A percentile compares a stretch with the other conserved stretches of the same genome.
Conservation (phyloP, 2,329 filamentous ascomycete species). For the Aspergillus alliaceus region DNA sequence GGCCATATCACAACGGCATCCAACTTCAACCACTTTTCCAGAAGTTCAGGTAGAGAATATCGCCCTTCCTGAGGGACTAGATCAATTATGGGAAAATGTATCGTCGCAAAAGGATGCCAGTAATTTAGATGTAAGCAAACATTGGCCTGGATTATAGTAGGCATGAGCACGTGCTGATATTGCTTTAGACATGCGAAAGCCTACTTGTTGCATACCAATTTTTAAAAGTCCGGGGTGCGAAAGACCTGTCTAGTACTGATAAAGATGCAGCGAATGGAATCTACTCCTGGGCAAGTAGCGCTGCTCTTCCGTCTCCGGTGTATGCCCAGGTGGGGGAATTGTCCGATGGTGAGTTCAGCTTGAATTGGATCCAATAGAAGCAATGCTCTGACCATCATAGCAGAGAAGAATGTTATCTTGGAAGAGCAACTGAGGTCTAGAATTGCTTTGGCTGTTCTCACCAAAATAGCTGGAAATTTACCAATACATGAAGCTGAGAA, state of each 20-base stretch:
- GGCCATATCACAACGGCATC: conserved; percentile 15
- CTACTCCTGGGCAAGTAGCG: conserved; percentile 32
- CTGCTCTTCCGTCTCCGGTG: conserved; percentile 32
- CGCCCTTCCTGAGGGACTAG: conserved; percentile 16
- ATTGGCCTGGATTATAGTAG: background rate
- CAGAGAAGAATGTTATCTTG: conserved; percentile 23
- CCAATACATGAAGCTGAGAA: conserved; percentile 21
- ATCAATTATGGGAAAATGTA: conserved; percentile 33
- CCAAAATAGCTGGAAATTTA: conserved; percentile 16
- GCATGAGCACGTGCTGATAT: background rate
- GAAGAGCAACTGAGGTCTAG: conserved; percentile 25
- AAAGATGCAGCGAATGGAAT: conserved; percentile 25
- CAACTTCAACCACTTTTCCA: conserved; percentile 7
- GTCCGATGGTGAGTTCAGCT: conserved; percentile 12
- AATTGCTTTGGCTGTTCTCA: conserved; percentile 32
- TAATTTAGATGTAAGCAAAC: conserved; percentile 24
- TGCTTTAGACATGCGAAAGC: conserved; percentile 30
- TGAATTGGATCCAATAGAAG: background rate
- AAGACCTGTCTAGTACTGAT: conserved; percentile 22
- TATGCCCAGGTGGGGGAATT: conserved; percentile 32
- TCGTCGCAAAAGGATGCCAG: conserved; percentile 20
- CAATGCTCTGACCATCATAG: background rate
- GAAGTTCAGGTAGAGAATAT: conserved; percentile 7
- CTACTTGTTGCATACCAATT: conserved; percentile 29
- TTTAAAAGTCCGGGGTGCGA: conserved; percentile 19